Conservation (phyloP, 345 rosid genomes). For the Arabis hirsuta region DNA sequence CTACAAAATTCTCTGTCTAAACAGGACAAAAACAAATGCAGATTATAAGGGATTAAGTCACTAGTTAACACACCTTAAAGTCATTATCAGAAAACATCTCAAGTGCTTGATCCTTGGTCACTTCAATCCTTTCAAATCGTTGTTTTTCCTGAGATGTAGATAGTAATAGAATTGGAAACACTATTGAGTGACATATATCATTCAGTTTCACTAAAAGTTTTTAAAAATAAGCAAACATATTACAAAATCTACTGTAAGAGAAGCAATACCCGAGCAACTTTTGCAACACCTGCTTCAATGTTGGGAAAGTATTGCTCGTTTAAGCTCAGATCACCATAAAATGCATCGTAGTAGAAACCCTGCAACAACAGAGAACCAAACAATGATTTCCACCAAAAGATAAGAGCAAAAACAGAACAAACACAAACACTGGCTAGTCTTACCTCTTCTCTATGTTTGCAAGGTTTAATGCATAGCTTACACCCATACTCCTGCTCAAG, state of each 20-base stretch:
- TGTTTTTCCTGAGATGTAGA: constrained; percentile 59
- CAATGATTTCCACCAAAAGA: too few relatives aligned
- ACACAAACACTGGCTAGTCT: background rate
- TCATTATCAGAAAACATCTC: constrained; percentile 77
- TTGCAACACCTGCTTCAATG: constrained; percentile 57
- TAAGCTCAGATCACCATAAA: constrained; percentile 69
- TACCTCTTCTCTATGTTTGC: constrained; percentile 86
- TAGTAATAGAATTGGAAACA: background rate
- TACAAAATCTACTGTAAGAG: too few relatives aligned
- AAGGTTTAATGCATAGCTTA: constrained; percentile 85
- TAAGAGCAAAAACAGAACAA: too few relatives aligned
- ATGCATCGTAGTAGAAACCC: constrained; percentile 94
- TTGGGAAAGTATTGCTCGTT: constrained; percentile 71
- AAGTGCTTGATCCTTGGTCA: constrained; percentile 72
- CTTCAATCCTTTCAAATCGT: constrained; percentile 86
- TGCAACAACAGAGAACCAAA: constrained; percentile 29
- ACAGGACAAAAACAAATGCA: background rate
- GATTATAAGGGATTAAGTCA: too few relatives aligned
- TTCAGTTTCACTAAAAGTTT: too few relatives aligned
- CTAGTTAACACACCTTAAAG: constrained; percentile 56
- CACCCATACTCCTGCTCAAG: constrained; percentile 74
- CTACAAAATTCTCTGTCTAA: background rate
- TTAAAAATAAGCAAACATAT: background rate
- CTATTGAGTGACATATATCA: background rate
- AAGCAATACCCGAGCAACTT: constrained; percentile 62